Base-by-base conservation (phyloP, 192 early-diverging fungal genomes). In the Gamsiella multidivaricata region DNA sequence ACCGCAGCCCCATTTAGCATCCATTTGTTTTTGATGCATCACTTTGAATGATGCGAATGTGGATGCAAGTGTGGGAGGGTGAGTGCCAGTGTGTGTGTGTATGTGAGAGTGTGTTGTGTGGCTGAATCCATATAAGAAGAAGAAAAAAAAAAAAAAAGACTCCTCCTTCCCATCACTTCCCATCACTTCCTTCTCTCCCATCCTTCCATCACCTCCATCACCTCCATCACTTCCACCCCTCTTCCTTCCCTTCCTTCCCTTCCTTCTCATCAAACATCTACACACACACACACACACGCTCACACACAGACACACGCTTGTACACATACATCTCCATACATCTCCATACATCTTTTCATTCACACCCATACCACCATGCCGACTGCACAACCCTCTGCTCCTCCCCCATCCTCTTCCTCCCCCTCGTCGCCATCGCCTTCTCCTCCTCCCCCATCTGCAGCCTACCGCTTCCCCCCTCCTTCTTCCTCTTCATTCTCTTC, bases 311-410 rank as follows among this genome's bases (percentile, higher is more conserved):
- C n/a, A n/a, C n/a, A n/a, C n/a, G n/a, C n/a, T n/a, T n/a, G n/a
- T n/a, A n/a, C 31, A 33, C 32, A 28, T 29, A 11, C 11, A 53
- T 18, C 53, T 18, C 31, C 11, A 20, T 14, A 7, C 6, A 54
- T 12, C 28, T 28, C 52, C 28, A 9, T 54, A 6, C 18, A 23
- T 29, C 25, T 20, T 9, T 54, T 54, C 6, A 29, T 54, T 50
- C 9, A 20, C 47, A 50, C 9, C 22, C n/a, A n/a, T 9, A 46
- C 28, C 25, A 28, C 10, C n/a, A 60, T 69, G 67, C 50, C 67
- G 9, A 69, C 67, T 26, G 67, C 52, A 41, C 51, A 65, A 42
- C 52, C 63, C 11, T 43, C 29, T 39, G 3, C 31, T 7, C 25
- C 46, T 22, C 39, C 23, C 17, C 22, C 67, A 31, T 37, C 29